Evolutionary conservation across 169 alveolate genomes (phyloP).

Genomic region (Amoebophrya sp.): DNA sequence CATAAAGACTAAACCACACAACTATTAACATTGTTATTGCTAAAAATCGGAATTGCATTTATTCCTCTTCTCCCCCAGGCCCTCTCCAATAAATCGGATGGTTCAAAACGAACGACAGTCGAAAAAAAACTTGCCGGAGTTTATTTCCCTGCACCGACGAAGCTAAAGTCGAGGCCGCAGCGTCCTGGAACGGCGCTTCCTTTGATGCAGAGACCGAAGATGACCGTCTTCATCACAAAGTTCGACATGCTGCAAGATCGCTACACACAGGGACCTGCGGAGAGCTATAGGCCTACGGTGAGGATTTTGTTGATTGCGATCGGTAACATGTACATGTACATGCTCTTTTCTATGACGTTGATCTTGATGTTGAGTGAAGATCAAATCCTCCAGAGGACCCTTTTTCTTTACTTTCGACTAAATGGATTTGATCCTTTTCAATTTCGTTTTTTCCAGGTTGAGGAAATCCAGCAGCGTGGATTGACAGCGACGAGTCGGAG

Average conservation of each 20-base stretch:
- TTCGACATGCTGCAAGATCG: neutral
- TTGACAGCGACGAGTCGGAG: neutral
- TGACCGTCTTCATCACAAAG: neutral
- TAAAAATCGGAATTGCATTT: neutral
- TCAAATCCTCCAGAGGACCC: no score
- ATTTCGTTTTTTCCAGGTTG: no score
- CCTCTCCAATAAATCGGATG: no score
- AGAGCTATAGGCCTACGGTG: neutral
- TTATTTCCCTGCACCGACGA: neutral
- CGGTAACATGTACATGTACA: no score
- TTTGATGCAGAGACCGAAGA: neutral
- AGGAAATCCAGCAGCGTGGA: neutral
- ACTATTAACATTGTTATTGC: neutral
- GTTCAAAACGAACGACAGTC: neutral
- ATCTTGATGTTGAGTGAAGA: no score
- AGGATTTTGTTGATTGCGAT: no score
- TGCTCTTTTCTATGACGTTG: no score
- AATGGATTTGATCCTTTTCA: no score
- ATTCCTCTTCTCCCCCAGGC: no score
- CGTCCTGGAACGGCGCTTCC: neutral
- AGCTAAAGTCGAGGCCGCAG: neutral
- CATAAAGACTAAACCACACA: no score
- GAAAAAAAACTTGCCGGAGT: neutral
- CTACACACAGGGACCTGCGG: neutral
- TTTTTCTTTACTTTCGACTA: no score